Percentiles rank a stretch among this genome's conserved stretches.
These are phyloP conservation scores for Sanghuangporus baumii DNA, from an alignment of 1,284 basidiomycete genomes.

Conservation along the genomic window DNA sequence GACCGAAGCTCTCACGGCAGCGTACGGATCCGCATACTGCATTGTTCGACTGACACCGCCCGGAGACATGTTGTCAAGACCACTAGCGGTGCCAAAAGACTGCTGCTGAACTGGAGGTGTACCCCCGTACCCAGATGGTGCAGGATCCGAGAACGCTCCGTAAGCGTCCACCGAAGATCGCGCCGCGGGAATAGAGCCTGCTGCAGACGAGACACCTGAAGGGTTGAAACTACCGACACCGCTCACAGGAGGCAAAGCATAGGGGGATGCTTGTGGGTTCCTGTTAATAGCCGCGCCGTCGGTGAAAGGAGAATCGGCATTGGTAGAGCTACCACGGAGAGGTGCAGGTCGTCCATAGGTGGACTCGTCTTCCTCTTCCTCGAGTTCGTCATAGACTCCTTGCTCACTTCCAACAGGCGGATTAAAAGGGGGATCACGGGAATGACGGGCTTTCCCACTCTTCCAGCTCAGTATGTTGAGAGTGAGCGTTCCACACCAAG, in stretches of 20 bases:
- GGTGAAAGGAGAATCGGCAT: constrained; percentile 43
- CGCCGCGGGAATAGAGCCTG: constrained; percentile 25
- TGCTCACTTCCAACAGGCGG: constrained; percentile 39
- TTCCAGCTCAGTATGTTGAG: constrained; percentile 70
- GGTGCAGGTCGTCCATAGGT: constrained; percentile 35
- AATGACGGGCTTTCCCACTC: constrained; percentile 51
- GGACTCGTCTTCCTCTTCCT: constrained; percentile 41
- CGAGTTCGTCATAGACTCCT: constrained; percentile 37
- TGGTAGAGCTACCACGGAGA: constrained; percentile 31
- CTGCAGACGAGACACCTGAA: constrained; percentile 28
- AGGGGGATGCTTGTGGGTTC: constrained; percentile 30
- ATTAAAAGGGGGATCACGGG: constrained; percentile 67
- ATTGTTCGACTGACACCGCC: constrained; percentile 76
- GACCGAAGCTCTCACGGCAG: constrained; percentile 60
- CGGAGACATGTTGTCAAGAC: constrained; percentile 27
- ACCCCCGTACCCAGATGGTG: constrained; percentile 59
- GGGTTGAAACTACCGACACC: constrained; percentile 30
- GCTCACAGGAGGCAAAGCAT: constrained; percentile 24
- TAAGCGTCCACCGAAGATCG: constrained; percentile 79
- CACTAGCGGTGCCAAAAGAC: constrained; percentile 25
- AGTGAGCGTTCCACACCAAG: constrained; percentile 59
- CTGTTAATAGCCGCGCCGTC: constrained; percentile 39
- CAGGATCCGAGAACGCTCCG: constrained; percentile 81
- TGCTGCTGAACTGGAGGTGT: constrained; percentile 21
- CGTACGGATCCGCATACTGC: constrained; percentile 82